Conservation (phyloP, 1,284 basidiomycete species). For the Macrocystidia cucumis region DNA sequence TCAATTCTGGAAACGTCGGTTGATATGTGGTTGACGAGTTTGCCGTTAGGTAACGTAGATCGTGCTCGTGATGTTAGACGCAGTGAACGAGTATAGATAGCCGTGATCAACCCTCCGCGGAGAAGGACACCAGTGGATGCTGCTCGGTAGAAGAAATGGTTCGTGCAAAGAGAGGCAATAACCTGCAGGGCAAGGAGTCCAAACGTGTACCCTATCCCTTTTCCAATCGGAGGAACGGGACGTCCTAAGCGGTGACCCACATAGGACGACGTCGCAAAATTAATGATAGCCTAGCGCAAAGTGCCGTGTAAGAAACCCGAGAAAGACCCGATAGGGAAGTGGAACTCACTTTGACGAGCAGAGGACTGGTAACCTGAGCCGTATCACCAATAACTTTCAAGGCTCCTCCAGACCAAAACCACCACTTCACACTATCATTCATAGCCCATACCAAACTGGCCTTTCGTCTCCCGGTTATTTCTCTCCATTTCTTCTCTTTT, state of each 20-base stretch:
- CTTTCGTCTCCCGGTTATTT: conserved; percentile 52
- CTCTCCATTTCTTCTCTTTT: conserved; percentile 58
- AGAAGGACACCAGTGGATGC: conserved; percentile 74
- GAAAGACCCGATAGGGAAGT: neutral
- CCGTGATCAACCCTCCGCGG: conserved; percentile 83
- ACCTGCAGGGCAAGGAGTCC: conserved; percentile 68
- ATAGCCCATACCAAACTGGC: conserved; percentile 72
- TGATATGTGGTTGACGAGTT: conserved; percentile 88
- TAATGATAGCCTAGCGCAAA: conserved; percentile 56
- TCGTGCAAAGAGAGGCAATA: conserved; percentile 58
- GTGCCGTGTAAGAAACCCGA: conserved; percentile 1
- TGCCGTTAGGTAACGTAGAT: conserved; percentile 79
- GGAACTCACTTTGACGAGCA: conserved; percentile 59
- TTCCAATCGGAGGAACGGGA: conserved; percentile 51
- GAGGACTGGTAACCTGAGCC: conserved; percentile 67
- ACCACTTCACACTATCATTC: conserved; percentile 76
- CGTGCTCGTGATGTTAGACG: conserved; percentile 76
- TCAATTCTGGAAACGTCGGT: conserved; percentile 91
- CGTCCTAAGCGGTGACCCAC: conserved; percentile 38
- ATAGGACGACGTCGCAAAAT: conserved; percentile 66
- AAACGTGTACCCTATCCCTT: conserved; percentile 71
- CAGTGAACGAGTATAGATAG: conserved; percentile 80
- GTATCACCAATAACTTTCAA: conserved; percentile 74
- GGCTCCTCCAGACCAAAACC: conserved; percentile 77
- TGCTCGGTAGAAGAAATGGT: conserved; percentile 79